Evolutionary conservation across 1,139 yeast species (phyloP).

Genomic region (Geotrichum phurueaensis): DNA sequence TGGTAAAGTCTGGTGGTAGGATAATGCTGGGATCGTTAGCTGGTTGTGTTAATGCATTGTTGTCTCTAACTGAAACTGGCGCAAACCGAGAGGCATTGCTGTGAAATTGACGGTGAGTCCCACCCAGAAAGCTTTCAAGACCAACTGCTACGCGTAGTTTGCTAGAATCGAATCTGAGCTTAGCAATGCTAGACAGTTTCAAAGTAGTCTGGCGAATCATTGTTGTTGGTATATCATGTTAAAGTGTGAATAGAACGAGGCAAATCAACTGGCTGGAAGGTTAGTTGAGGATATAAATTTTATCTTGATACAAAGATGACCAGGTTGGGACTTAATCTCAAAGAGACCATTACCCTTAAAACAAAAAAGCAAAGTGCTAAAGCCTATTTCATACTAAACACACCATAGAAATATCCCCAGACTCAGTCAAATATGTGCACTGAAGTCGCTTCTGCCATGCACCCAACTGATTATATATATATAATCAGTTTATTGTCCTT

Average conservation of each 20-base stretch:
- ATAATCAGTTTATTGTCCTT: no score
- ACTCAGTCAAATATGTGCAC: no score
- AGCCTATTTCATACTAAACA: no score
- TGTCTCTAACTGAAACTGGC: neutral
- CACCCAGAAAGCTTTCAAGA: neutral
- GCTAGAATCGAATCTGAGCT: neutral
- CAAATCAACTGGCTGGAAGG: neutral
- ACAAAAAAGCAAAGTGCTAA: neutral
- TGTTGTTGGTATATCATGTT: neutral
- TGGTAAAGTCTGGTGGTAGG: neutral
- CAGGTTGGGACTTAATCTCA: neutral
- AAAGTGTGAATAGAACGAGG: neutral
- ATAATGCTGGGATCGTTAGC: neutral
- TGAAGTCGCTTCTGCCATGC: no score
- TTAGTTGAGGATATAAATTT: neutral
- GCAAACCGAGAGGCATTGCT: neutral
- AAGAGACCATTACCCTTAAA: neutral
- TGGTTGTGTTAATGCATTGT: neutral
- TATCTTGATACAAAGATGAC: neutral
- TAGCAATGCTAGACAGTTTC: neutral
- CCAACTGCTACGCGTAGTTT: neutral
- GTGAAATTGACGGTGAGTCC: neutral
- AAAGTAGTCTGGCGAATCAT: neutral
- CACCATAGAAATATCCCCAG: no score
- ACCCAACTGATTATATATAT: no score